Base-by-base conservation (phyloP, 208 protist genomes). In the Borovskyia barvae region DNA sequence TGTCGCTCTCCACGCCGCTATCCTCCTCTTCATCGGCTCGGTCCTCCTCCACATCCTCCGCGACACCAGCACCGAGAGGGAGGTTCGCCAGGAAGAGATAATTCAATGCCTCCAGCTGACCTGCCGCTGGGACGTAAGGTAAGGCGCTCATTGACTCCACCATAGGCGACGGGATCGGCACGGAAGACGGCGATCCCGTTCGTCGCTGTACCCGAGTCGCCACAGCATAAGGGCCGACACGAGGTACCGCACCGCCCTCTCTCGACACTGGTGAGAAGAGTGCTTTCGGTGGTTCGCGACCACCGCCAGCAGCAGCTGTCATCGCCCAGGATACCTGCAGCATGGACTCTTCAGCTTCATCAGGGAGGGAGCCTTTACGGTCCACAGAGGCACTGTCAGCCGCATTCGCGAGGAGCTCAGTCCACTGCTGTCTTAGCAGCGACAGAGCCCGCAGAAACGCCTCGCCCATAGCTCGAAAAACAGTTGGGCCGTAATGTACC, bases 161-260 rank as follows among this genome's bases (percentile, higher is more conserved):
- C 26, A 12, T 17, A 14, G 39, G 15, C 6, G 50, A 15, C 40
- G 37, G 15, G 7, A 17, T 11, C n/a, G n/a, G n/a, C n/a, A n/a
- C n/a, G n/a, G n/a, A n/a, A n/a, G n/a, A n/a, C 41, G 48, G 41
- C 32, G 17, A 43, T 26, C 57, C 60, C 7, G 25, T 35, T 11
- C 85, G 80, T 5, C 85, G 74, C n/a, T 80, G 77, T 0, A 48
- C 30, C 2, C 85, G 73, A 0, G 77, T 87, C 14, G 85, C 77
- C 24, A 80, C 56, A 3, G 72, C 85, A 49, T 87, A 92, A 42
- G 77, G 73, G 20, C 84, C 84, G 1, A 75, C 84, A 14, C 75
- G 65, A 20, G 51, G 17, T 20, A 33, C 20, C 8, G 30, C 40
- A 2, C 28, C 15, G 19, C 5, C 41, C 24, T 55, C 64, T 19